Base-by-base conservation (phyloP, 305 asterid genomes). In the Striga hermonthica region DNA sequence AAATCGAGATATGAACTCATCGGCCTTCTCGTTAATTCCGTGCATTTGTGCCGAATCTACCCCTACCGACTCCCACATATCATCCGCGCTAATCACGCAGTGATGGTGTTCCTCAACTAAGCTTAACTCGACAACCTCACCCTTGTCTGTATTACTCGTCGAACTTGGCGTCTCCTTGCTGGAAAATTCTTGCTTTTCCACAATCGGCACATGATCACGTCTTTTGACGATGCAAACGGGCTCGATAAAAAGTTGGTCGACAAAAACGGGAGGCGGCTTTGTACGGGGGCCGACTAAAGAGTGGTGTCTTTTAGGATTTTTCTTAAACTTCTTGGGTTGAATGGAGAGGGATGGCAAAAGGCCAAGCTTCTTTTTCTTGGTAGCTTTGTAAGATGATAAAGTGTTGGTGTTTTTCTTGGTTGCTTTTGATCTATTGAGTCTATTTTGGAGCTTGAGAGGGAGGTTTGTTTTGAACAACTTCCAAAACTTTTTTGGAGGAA, bases 1-100 rank as follows among this genome's bases (percentile, higher is more conserved):
- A 48, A 90, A 82, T 45, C 69, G 75, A 22, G 89, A 61, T 44
- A 90, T 90, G 45, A 90, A 90, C 77, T 86, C 97, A 38, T 90
- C 97, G 1, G 97, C 97, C 79, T 89, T 82, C 41, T 86, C 85
- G 58, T 90, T 61, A 28, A 90, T 90, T 38, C 79, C 84, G 36
- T 80, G 75, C 89, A 82, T 69, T 12, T 87, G 91, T 1, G 95
- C 84, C 7, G 95, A 87, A 12, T 77, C 83, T 66, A 85, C 15
- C 14, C 55, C 78, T 82, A 85, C 59, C 0, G 94, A 81, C 66
- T 90, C 97, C 97, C 97, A 90, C 81, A 80, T 61, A 14, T 84
- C 86, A 73, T 90, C 96, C 34, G 92, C 95, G n/a, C 56, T 65
- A 9, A 35, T 63, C 57, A 28, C 43, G 16, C 55, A 9, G 4